A percentile compares a stretch with the other conserved stretches of the same genome.
phyloP scores from a whole-genome alignment of 2,329 filamentous ascomycete species.

The Sporothrix humicola region DNA sequence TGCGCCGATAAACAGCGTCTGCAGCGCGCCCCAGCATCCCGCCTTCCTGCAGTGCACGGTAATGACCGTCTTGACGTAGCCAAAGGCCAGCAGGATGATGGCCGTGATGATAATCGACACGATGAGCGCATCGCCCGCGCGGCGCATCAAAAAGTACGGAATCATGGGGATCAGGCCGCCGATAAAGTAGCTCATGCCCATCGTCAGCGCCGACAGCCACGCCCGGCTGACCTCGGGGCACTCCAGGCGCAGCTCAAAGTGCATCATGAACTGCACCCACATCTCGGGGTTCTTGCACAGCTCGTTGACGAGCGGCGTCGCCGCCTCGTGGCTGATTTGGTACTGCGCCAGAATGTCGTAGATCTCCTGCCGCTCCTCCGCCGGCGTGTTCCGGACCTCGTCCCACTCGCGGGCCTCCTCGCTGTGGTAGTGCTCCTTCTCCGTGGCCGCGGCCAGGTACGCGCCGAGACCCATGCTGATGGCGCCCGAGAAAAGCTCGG shows the following conservation, averaged over 20 bases:
- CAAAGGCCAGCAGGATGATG: slow-evolving; percentile 65
- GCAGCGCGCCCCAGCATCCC: slow-evolving; percentile 63
- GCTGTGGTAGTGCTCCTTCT: slow-evolving; percentile 57
- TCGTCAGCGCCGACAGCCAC: slow-evolving; percentile 65
- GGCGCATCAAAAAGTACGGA: slow-evolving; percentile 67
- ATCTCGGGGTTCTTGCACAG: slow-evolving; percentile 55
- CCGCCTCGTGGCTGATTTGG: slow-evolving; percentile 52
- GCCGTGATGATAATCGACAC: slow-evolving; percentile 67
- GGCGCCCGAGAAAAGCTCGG: slow-evolving; percentile 75
- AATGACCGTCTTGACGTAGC: slow-evolving; percentile 67
- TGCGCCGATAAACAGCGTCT: slow-evolving; percentile 69
- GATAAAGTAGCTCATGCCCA: slow-evolving; percentile 71
- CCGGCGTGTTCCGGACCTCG: slow-evolving; percentile 50
- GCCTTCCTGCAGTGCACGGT: slow-evolving; percentile 58
- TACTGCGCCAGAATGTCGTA: slow-evolving; percentile 56
- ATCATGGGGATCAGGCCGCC: slow-evolving; percentile 73
- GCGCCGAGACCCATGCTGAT: slow-evolving; percentile 80
- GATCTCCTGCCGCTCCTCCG: slow-evolving; percentile 53
- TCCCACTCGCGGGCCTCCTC: slow-evolving; percentile 54
- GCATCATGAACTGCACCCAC: slow-evolving; percentile 65
- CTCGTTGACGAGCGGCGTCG: slow-evolving; percentile 55
- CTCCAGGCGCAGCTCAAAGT: slow-evolving; percentile 60
- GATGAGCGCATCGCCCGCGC: slow-evolving; percentile 57
- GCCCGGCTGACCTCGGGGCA: slow-evolving; percentile 53
- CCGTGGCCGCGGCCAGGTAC: slow-evolving; percentile 69